These are phyloP conservation scores for Jaenimonas drosophilae DNA, from an alignment of 208 protist species.

Conservation along the genomic window DNA sequence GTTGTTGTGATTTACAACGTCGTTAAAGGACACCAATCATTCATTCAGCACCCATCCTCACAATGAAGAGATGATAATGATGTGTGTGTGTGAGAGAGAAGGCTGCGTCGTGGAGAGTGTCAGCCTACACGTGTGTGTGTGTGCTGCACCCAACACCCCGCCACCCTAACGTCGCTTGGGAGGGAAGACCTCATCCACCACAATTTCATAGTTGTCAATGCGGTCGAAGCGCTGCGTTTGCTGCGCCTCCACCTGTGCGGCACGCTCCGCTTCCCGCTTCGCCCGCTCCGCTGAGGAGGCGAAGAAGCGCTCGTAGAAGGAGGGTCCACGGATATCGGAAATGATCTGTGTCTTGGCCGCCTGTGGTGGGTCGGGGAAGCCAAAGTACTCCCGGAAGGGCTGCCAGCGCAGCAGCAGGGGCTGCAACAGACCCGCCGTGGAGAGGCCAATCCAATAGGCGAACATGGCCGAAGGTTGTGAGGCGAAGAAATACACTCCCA, in stretches of 20 bases:
- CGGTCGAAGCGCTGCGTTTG: conserved; percentile 46
- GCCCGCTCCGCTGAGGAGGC: conserved; percentile 45
- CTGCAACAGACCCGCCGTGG: conserved; percentile 68
- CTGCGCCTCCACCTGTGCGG: conserved; percentile 20
- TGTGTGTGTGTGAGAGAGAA: too few relatives aligned
- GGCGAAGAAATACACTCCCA: conserved; percentile 74
- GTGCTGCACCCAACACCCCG: too few relatives aligned
- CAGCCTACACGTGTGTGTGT: too few relatives aligned
- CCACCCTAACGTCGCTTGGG: too few relatives aligned
- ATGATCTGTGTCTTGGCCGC: conserved; percentile 54
- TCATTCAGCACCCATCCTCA: too few relatives aligned
- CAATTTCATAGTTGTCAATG: conserved; percentile 66
- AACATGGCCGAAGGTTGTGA: conserved; percentile 79
- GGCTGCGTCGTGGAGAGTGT: too few relatives aligned
- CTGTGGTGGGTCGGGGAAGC: conserved; percentile 75
- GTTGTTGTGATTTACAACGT: too few relatives aligned
- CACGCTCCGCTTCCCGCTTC: conserved; percentile 30
- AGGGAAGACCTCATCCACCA: conserved; percentile 34
- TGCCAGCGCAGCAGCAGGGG: conserved; percentile 77
- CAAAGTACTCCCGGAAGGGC: conserved; percentile 75
- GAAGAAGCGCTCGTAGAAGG: conserved; percentile 67
- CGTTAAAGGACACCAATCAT: too few relatives aligned
- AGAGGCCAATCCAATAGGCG: conserved; percentile 86
- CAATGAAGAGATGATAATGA: too few relatives aligned
- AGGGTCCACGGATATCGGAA: conserved; percentile 45